phyloP scores from a whole-genome alignment of 176 grass and related monocot genomes.

The Cocos nucifera region DNA sequence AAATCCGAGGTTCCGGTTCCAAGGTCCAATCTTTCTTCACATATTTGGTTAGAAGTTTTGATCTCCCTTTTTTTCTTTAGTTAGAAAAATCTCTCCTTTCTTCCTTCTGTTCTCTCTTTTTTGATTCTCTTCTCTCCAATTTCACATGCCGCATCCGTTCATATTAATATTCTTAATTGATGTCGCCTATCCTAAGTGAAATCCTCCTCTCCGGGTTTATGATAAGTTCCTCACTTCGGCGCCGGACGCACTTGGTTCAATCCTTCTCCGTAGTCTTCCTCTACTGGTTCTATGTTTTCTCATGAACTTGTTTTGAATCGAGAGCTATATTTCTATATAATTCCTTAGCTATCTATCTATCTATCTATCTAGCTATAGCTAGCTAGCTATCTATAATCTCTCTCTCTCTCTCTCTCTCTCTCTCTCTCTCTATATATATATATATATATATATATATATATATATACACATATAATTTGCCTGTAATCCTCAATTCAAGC shows the following conservation, averaged over 20 bases:
- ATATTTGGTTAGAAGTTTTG: no score
- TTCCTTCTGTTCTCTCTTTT: background rate
- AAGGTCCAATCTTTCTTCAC: no score
- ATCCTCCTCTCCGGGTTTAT: slow-evolving; percentile 99
- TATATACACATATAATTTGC: no score
- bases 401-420: no score
- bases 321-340: background rate
- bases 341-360: no score
- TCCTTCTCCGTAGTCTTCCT: slow-evolving; percentile 99
- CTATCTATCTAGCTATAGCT: no score
- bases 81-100: background rate
- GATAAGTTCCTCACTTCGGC: slow-evolving; percentile 91
- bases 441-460: no score
- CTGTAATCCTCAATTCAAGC: no score
- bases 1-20: no score
- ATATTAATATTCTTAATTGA: slow-evolving; percentile 54
- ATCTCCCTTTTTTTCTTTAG: no score
- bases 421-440: no score
- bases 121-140: slow-evolving; percentile 3
- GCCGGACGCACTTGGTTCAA: slow-evolving; percentile 87
- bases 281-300: slow-evolving; percentile 99
- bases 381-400: no score
- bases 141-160: slow-evolving; percentile 60
- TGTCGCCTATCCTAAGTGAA: slow-evolving; percentile 98
- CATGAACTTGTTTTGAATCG: slow-evolving; percentile 42